Percentiles rank a stretch among this genome's conserved stretches.
Conservation (phyloP, 1,284 basidiomycete genomes). For the Papiliotrema fonsecae region DNA sequence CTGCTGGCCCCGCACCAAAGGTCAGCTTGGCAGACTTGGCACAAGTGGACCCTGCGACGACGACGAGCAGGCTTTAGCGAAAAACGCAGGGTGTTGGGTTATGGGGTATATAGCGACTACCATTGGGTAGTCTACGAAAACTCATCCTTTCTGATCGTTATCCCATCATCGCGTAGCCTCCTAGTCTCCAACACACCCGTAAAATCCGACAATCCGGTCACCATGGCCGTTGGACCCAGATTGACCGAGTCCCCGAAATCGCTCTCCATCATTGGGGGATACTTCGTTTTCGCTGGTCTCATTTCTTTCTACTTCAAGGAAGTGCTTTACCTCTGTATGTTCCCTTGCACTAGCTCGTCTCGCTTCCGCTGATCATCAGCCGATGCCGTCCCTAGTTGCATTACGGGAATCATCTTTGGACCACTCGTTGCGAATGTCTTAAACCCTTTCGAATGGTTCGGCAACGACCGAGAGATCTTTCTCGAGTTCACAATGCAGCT, state of each 20-base stretch:
- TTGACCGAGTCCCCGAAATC: conserved; percentile 30
- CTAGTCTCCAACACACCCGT: no score
- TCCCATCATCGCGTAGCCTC: no score
- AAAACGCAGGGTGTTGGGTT: no score
- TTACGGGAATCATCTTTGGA: neutral
- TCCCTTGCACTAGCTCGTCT: no score
- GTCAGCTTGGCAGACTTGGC: no score
- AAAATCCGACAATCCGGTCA: no score
- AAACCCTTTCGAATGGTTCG: conserved; percentile 9
- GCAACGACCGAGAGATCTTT: conserved; percentile 28
- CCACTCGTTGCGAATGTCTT: conserved; percentile 5
- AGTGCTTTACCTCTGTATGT: conserved; percentile 37
- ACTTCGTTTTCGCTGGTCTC: conserved; percentile 36
- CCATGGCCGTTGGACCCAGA: conserved; percentile 28
- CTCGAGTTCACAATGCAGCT: conserved; percentile 59
- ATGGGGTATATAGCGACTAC: no score
- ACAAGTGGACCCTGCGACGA: no score
- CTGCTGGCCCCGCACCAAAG: no score
- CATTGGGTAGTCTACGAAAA: no score
- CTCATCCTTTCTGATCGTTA: no score
- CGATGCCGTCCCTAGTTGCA: neutral
- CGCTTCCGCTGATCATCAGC: neutral
- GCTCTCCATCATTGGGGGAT: conserved; percentile 27
- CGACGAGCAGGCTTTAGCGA: no score
- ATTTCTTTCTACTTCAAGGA: conserved; percentile 43